phyloP scores from a whole-genome alignment of 352 stramenopile genomes.

The Phytophthora litchii region DNA sequence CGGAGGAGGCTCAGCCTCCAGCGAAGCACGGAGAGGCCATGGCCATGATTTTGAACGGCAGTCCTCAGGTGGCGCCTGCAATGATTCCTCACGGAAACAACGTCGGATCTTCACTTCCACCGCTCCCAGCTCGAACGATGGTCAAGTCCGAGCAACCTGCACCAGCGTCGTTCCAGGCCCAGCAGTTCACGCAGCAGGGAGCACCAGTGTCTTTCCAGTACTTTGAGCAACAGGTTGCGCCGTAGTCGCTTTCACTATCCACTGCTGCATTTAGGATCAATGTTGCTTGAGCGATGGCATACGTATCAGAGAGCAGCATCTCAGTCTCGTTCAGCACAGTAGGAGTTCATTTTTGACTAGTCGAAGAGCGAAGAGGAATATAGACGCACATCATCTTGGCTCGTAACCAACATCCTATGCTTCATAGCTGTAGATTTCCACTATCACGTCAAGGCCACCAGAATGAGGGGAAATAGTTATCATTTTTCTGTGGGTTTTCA shows the following conservation, averaged over 20 bases:
- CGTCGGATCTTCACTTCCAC: constrained; percentile 14
- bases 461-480: constrained; percentile 35
- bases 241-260: constrained; percentile 10
- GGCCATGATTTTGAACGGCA: constrained; percentile 80
- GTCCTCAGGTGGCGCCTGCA: constrained; percentile 44
- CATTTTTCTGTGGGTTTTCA: constrained; percentile 30
- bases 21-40: constrained; percentile 57
- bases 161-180: neutral
- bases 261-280: constrained; percentile 15
- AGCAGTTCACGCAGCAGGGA: constrained; percentile 20
- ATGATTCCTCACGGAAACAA: constrained; percentile 14
- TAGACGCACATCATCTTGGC: constrained; percentile 34
- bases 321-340: constrained; percentile 14
- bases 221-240: constrained; percentile 28
- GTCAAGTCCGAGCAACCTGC: constrained; percentile 17
- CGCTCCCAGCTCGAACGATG: constrained; percentile 14
- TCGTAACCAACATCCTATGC: neutral
- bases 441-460: constrained; percentile 7
- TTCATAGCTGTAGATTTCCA: too few species aligned
- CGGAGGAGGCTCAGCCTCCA: constrained; percentile 31
- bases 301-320: constrained; percentile 12
- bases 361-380: constrained; percentile 31
- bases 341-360: constrained; percentile 33
- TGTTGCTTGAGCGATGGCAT: constrained; percentile 16
- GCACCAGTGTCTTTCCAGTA: constrained; percentile 25